Base-by-base conservation (phyloP, 345 rosid genomes). In the Eucalyptus marginata region DNA sequence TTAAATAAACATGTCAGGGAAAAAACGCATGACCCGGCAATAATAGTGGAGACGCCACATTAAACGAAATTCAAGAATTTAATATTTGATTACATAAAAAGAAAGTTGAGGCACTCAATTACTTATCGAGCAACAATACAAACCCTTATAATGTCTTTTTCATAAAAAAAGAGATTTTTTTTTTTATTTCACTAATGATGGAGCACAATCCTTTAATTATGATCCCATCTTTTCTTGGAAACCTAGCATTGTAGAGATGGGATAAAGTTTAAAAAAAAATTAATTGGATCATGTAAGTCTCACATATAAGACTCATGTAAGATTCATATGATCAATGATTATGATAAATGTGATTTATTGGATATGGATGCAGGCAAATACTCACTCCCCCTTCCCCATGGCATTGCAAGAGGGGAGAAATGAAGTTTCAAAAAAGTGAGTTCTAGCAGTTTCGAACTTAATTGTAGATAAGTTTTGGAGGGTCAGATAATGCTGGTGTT, bases 371-470 rank as follows among this genome's bases (percentile, higher is more conserved):
- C 11, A 22, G 0, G 27, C 12, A 56, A 56, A 24, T 22, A 56
- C 27, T 2, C 59, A 1, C 59, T 56, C 59, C 27, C 59, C 59
- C 5, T 10, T 31, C 43, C 22, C 18, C 22, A 3, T 16, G 43
- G 43, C 40, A 68, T 8, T 31, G 40, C 11, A 7, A 16, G 79
- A 31, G 40, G 40, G 43, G 22, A 16, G 40, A 29, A 31, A 66
- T 66, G 2, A n/a, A 3, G 20, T 14, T 31, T 66, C 1, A 0
- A 31, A 66, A 66, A 66, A 4, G 20, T 31, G 22, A 31, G 10
- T 31, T 31, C 3, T 0, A 31, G 2, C 1, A 8, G 1, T 31
- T 16, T 68, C 0, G 3, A 8, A 33, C 43, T 68, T 40, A 40
- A 40, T 40, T 40, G 40, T 40, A 40, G 40, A 40, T 40, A 40